Percentiles rank a stretch among this genome's conserved stretches.
Conservation (phyloP, 1,284 basidiomycete species). For the Pisolithus thermaeus region DNA sequence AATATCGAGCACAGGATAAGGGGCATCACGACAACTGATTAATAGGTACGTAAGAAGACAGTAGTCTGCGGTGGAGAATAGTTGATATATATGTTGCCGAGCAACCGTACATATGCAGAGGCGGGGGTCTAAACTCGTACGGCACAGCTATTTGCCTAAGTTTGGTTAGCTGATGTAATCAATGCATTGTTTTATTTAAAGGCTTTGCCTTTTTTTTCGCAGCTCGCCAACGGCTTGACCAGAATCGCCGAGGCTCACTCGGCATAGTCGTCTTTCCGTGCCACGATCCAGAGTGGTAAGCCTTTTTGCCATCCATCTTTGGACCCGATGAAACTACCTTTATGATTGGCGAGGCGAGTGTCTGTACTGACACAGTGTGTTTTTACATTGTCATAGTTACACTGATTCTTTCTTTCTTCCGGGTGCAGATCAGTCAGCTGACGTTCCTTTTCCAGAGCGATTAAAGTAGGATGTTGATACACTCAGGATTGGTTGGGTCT, state of each 20-base stretch:
- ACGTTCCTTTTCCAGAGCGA: constrained; percentile 11
- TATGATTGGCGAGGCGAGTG: constrained; percentile 45
- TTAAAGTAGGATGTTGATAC: neutral
- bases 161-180: neutral
- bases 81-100: too few relatives aligned
- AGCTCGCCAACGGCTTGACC: neutral
- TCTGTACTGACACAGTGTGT: constrained; percentile 37
- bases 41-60: too few relatives aligned
- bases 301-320: neutral
- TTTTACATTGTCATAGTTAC: constrained; percentile 78
- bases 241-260: neutral
- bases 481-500: neutral
- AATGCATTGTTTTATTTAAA: neutral
- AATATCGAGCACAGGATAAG: too few relatives aligned
- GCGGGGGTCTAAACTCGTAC: neutral
- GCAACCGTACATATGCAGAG: too few relatives aligned
- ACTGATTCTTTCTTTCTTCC: constrained; percentile 53
- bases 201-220: neutral
- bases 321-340: constrained; percentile 46
- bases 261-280: neutral
- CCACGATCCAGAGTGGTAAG: neutral
- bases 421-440: constrained; percentile 4
- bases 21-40: too few relatives aligned
- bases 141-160: neutral
- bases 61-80: too few relatives aligned